phyloP scores from a whole-genome alignment of 495 filamentous ascomycete species.

The Bryoglossum gracile region DNA sequence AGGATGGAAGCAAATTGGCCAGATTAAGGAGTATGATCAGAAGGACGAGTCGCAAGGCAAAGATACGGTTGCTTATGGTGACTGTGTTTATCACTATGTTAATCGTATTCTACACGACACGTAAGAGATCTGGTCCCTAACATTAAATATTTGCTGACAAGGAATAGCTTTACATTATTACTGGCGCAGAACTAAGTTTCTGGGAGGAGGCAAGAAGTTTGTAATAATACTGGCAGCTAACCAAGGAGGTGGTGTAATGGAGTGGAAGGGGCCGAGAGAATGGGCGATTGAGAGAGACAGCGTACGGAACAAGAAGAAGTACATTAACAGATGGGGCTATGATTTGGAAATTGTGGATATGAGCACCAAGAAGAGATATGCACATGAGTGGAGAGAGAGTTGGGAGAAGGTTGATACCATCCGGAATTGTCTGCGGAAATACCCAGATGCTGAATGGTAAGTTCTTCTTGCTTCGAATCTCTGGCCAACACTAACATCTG shows the following conservation, averaged over 20 bases:
- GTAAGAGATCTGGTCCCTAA: conserved; percentile 34
- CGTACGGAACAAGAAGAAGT: conserved; percentile 86
- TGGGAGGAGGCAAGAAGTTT: conserved; percentile 83
- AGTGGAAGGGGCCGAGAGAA: conserved; percentile 94
- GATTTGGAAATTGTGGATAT: conserved; percentile 95
- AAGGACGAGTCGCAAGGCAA: conserved; percentile 30
- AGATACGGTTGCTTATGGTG: conserved; percentile 52
- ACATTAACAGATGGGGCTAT: conserved; percentile 85
- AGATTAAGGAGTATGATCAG: conserved; percentile 13
- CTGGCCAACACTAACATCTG: conserved; percentile 24
- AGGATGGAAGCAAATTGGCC: conserved; percentile 31
- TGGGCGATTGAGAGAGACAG: conserved; percentile 98
- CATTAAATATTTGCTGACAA: neutral
- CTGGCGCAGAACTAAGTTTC: conserved; percentile 37
- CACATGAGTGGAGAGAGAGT: conserved; percentile 97
- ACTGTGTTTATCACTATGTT: conserved; percentile 54
- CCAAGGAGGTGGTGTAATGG: conserved; percentile 94
- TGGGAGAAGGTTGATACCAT: conserved; percentile 99
- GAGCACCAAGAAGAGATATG: conserved; percentile 96
- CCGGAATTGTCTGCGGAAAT: conserved; percentile 83
- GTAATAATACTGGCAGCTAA: conserved; percentile 94
- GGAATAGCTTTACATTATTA: conserved; percentile 37
- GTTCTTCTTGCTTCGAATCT: neutral
- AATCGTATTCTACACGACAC: conserved; percentile 60
- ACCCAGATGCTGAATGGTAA: conserved; percentile 94